phyloP scores from a whole-genome alignment of 495 filamentous ascomycete genomes.

The Hypoxylon trugodes region DNA sequence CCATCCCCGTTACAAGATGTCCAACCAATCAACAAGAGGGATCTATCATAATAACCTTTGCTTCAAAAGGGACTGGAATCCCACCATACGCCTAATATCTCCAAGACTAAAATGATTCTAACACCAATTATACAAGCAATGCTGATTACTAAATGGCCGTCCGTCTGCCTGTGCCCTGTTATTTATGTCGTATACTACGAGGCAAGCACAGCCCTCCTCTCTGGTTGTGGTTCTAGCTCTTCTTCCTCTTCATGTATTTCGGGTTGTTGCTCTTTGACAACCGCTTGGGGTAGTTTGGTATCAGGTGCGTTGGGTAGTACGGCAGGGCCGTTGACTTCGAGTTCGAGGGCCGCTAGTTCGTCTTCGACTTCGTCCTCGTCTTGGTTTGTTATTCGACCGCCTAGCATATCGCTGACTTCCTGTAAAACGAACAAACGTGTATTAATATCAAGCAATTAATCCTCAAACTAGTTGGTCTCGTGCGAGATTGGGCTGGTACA shows the following conservation, averaged over 20 bases:
- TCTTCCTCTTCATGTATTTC: conserved; percentile 25
- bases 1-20: not conserved
- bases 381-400: conserved; percentile 82
- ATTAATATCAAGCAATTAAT: not conserved
- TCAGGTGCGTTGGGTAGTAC: conserved; percentile 69
- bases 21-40: not conserved
- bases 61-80: not conserved
- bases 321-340: conserved; percentile 62
- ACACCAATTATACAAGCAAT: not conserved
- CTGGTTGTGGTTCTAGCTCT: conserved; percentile 38
- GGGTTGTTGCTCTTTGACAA: conserved; percentile 38
- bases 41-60: not conserved
- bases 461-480: not conserved
- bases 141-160: not conserved
- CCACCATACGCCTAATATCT: conserved; percentile 6
- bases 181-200: conserved; percentile 30
- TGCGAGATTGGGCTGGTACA: conserved; percentile 26
- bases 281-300: conserved; percentile 45
- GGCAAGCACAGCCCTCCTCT: conserved; percentile 58
- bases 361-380: conserved; percentile 99
- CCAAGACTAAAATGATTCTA: not conserved
- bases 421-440: conserved; percentile 43
- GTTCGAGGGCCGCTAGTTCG: conserved; percentile 82
- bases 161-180: not conserved
- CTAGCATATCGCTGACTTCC: conserved; percentile 92